phyloP scores from a whole-genome alignment of 2,329 filamentous ascomycete species.

The Cladosporium velox region DNA sequence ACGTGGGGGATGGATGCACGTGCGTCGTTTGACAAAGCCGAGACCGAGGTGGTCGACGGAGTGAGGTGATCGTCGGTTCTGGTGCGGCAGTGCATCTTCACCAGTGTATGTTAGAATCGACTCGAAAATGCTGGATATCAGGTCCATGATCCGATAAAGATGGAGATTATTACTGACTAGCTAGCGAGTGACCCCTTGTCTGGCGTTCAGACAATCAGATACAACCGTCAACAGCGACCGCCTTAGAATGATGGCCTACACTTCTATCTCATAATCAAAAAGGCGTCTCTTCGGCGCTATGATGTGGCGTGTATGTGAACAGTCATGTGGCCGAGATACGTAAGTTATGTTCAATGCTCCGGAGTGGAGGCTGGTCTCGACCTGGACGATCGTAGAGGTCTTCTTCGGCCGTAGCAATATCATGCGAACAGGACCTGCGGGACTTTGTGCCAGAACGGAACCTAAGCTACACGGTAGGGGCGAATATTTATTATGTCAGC shows the following conservation, averaged over 20 bases:
- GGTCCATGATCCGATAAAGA: not conserved
- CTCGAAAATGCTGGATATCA: not conserved
- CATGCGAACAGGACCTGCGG: not conserved
- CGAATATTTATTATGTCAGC: not conserved
- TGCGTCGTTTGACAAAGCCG: not conserved
- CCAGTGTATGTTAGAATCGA: not conserved
- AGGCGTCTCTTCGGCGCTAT: constrained; percentile 5
- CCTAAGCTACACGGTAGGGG: not conserved
- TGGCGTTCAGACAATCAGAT: not conserved
- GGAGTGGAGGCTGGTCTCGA: constrained; percentile 1
- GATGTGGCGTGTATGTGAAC: not conserved
- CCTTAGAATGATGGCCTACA: not conserved
- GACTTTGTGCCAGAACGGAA: not conserved
- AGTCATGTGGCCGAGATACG: constrained; percentile 3
- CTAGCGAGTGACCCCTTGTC: not conserved
- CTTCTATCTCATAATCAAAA: not conserved
- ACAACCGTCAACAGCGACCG: not conserved
- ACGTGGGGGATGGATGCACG: constrained; percentile 7
- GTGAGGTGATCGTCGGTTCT: not conserved
- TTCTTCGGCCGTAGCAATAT: not conserved
- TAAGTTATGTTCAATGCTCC: not conserved
- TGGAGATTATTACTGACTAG: not conserved
- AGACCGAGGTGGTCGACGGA: constrained; percentile 2
- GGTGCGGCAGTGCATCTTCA: not conserved
- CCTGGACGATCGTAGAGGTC: not conserved